phyloP scores from a whole-genome alignment of 345 rosid species.

The Eucalyptus urophylla region DNA sequence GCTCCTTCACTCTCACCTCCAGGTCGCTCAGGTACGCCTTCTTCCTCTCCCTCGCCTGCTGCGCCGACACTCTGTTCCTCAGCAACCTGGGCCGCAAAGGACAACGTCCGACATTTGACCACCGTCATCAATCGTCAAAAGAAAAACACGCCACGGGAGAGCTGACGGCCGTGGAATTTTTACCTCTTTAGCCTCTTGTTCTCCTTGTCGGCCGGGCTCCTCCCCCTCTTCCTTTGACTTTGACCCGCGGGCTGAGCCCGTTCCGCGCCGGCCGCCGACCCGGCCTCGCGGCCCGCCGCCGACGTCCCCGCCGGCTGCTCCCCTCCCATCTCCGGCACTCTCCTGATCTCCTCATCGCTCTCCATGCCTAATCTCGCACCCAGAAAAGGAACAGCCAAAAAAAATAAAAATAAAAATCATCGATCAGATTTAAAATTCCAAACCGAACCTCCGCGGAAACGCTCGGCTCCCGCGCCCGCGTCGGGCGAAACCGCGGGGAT shows the following conservation, averaged over 20 bases:
- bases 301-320: slow-evolving; percentile 44
- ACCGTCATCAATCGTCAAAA: no score
- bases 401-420: background rate
- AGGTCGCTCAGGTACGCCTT: slow-evolving; percentile 78
- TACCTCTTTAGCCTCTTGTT: slow-evolving; percentile 85
- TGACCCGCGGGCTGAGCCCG: slow-evolving; percentile 38
- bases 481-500: background rate
- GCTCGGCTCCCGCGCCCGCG: background rate
- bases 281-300: slow-evolving; percentile 25
- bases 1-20: slow-evolving; percentile 70
- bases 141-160: background rate
- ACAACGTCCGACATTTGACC: background rate
- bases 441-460: background rate
- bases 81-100: slow-evolving; percentile 40
- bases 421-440: background rate
- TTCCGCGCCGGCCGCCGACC: slow-evolving; percentile 29
- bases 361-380: slow-evolving; percentile 43
- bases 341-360: slow-evolving; percentile 94
- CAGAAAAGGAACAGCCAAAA: background rate
- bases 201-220: slow-evolving; percentile 88
- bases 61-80: slow-evolving; percentile 99
- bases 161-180: background rate
- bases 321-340: slow-evolving; percentile 85
- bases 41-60: slow-evolving; percentile 98
- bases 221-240: slow-evolving; percentile 68